A percentile compares a stretch with the other conserved stretches of the same genome.
Evolutionary conservation across 2,329 filamentous ascomycete genomes (phyloP).

Genomic region (Cylindrodendrum hubeiense): DNA sequence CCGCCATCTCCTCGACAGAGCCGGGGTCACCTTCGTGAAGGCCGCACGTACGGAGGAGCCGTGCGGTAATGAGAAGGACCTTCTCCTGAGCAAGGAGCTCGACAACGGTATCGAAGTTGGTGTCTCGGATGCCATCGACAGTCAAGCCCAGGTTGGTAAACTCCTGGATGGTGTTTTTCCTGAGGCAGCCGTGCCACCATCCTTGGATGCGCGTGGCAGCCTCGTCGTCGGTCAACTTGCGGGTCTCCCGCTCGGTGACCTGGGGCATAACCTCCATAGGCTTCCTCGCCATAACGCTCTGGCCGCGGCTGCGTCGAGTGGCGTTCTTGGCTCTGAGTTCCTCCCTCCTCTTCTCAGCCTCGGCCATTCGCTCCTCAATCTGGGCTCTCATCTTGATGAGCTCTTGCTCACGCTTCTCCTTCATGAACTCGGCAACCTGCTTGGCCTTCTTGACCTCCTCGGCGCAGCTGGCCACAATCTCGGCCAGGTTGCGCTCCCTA

Average conservation of each 20-base stretch:
- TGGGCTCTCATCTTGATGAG: conserved; percentile 76
- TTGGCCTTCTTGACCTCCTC: conserved; percentile 88
- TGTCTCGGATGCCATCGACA: conserved; percentile 77
- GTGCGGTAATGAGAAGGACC: conserved; percentile 74
- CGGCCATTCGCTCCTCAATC: conserved; percentile 84
- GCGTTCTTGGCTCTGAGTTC: conserved; percentile 70
- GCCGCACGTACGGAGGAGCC: conserved; percentile 77
- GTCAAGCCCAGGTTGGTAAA: conserved; percentile 77
- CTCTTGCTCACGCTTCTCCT: conserved; percentile 82
- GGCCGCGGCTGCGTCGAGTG: conserved; percentile 64
- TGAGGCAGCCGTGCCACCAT: conserved; percentile 73
- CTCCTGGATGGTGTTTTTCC: conserved; percentile 71
- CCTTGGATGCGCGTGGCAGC: conserved; percentile 77
- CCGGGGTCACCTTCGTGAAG: conserved; percentile 74
- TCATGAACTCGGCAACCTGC: conserved; percentile 84
- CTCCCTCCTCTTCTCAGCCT: conserved; percentile 79
- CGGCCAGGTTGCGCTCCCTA: conserved; percentile 83
- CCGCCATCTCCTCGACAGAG: conserved; percentile 76
- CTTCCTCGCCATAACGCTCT: conserved; percentile 65
- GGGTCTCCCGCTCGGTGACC: conserved; percentile 60
- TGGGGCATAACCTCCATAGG: conserved; percentile 62
- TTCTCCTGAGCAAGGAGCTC: conserved; percentile 74
- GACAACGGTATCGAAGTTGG: conserved; percentile 81
- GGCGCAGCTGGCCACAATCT: conserved; percentile 84
- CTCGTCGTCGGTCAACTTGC: conserved; percentile 66